Evolutionary conservation across 768 basidiomycete species (phyloP).

Genomic region (Trametes maxima): DNA sequence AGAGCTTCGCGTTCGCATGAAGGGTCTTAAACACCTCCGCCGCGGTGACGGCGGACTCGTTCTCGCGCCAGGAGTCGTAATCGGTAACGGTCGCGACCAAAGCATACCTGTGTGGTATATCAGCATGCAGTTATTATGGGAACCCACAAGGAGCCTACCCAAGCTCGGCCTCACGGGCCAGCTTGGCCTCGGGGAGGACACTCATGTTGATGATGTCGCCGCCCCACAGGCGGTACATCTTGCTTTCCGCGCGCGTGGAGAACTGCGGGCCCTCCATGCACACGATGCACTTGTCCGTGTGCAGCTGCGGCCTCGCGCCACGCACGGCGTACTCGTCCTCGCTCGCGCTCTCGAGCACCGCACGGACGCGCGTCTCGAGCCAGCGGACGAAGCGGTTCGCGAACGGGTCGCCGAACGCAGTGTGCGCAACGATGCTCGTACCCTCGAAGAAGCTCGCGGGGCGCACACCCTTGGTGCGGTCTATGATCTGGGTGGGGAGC

Average conservation of each 20-base stretch:
- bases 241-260: conserved; percentile 95
- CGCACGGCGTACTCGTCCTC: conserved; percentile 32
- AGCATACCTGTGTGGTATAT: conserved; percentile 65
- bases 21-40: conserved; percentile 91
- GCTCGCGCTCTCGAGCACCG: conserved; percentile 51
- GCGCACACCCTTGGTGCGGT: conserved; percentile 94
- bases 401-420: conserved; percentile 94
- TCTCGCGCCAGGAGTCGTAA: conserved; percentile 92
- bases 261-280: conserved; percentile 99
- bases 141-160: conserved; percentile 51
- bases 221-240: conserved; percentile 93
- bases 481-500: conserved; percentile 92
- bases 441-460: conserved; percentile 87
- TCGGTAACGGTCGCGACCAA: conserved; percentile 91
- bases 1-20: conserved; percentile 82
- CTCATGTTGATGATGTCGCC: conserved; percentile 98
- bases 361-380: conserved; percentile 64
- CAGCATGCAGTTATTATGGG: neutral
- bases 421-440: conserved; percentile 83
- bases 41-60: conserved; percentile 81
- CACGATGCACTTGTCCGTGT: conserved; percentile 83
- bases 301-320: conserved; percentile 65
- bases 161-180: conserved; percentile 93
- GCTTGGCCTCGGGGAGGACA: conserved; percentile 94
- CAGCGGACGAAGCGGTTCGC: conserved; percentile 62